Percentiles rank a stretch among this genome's conserved stretches.
phyloP scores from a whole-genome alignment of 805 yeast species.

The Candida ovalis region DNA sequence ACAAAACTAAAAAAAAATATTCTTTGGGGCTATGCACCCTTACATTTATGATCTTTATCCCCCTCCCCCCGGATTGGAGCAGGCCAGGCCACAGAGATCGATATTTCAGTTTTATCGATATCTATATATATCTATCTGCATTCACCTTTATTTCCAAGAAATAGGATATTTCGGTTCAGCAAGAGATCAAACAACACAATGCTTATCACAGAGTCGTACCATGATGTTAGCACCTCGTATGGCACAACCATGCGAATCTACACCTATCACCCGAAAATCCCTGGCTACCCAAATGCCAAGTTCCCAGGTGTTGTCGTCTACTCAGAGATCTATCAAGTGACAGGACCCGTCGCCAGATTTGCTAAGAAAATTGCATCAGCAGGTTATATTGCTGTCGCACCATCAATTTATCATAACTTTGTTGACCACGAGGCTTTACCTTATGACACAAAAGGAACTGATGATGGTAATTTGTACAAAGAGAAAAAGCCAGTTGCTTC shows the following conservation, averaged over 20 bases:
- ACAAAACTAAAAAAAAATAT: no score
- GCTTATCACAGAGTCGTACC: constrained; percentile 64
- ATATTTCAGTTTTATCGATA: no score
- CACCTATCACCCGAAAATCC: constrained; percentile 63
- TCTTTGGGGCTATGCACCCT: no score
- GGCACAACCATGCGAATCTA: constrained; percentile 66
- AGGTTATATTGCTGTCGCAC: constrained; percentile 77
- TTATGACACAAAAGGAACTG: constrained; percentile 73
- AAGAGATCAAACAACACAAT: constrained; percentile 29
- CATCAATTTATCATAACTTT: constrained; percentile 76
- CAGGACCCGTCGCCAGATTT: constrained; percentile 77
- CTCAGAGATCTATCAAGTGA: constrained; percentile 77
- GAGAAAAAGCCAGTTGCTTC: constrained; percentile 62
- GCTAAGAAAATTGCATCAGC: constrained; percentile 77
- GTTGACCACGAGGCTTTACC: constrained; percentile 56
- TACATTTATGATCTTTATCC: no score
- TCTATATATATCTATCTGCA: neutral
- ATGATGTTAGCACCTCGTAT: constrained; percentile 61
- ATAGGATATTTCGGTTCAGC: neutral
- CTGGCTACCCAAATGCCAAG: constrained; percentile 71
- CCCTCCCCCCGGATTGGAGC: no score
- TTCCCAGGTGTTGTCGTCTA: constrained; percentile 80
- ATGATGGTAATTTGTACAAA: constrained; percentile 66
- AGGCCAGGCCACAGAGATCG: no score
- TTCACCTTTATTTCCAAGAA: neutral